Conservation (phyloP, 345 rosid species). For the Crucihimalaya himalaica region DNA sequence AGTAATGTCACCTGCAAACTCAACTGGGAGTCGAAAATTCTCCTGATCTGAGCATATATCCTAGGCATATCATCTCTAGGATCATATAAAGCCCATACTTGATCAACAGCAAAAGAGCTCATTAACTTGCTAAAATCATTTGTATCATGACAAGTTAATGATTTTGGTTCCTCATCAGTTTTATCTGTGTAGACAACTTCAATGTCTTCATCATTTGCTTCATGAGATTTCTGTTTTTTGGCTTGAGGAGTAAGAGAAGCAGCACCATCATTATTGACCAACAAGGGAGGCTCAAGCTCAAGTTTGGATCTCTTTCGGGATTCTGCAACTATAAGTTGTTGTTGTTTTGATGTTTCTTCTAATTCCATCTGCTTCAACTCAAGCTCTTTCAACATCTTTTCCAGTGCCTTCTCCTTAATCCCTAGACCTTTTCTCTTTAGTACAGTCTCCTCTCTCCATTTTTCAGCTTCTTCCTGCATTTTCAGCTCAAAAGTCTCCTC, state of each 20-base stretch:
- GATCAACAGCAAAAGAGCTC: conserved; percentile 56
- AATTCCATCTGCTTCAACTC: neutral
- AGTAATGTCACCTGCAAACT: conserved; percentile 69
- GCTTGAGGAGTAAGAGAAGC: conserved; percentile 15
- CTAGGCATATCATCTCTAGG: conserved; percentile 70
- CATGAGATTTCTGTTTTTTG: neutral
- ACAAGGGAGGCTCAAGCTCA: conserved; percentile 1
- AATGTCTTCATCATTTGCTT: conserved; percentile 16
- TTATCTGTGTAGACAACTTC: conserved; percentile 5
- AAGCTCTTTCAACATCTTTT: neutral
- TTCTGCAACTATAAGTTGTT: neutral
- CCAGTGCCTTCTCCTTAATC: neutral
- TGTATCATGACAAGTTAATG: conserved; percentile 49
- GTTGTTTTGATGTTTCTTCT: neutral
- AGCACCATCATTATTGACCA: conserved; percentile 27
- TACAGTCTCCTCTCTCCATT: conserved; percentile 13
- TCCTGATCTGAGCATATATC: conserved; percentile 62
- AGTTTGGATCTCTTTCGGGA: conserved; percentile 13
- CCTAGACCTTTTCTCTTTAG: neutral
- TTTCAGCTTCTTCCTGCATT: neutral
- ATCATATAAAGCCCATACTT: conserved; percentile 83
- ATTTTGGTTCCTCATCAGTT: conserved; percentile 10
- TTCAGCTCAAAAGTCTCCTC: conserved; percentile 21
- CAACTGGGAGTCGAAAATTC: conserved; percentile 47
- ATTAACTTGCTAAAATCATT: conserved; percentile 54